Evolutionary conservation across 768 basidiomycete species (phyloP).

Genomic region (Crassisporium funariophilum): DNA sequence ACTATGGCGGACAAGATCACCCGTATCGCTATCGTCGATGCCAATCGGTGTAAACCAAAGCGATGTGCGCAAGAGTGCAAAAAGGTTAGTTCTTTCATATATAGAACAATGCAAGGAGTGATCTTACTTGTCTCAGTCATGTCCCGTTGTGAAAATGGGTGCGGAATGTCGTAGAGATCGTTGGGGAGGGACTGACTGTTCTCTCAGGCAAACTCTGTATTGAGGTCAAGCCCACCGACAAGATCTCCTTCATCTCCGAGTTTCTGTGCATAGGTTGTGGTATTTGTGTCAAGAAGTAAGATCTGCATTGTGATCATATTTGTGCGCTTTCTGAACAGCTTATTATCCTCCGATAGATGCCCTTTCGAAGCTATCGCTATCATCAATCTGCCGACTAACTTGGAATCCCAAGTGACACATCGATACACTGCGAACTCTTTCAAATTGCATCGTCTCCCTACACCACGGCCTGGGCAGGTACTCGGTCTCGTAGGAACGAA

Average conservation of each 20-base stretch:
- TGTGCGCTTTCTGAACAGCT: neutral
- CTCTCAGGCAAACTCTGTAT: conserved; percentile 91
- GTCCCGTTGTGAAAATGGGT: conserved; percentile 99
- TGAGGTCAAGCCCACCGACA: conserved; percentile 93
- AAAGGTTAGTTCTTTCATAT: conserved; percentile 55
- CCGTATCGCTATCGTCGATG: conserved; percentile 92
- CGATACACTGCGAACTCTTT: conserved; percentile 98
- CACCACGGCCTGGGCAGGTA: conserved; percentile 96
- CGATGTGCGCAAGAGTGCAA: conserved; percentile 98
- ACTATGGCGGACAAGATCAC: conserved; percentile 94
- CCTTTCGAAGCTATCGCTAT: conserved; percentile 99
- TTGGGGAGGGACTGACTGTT: neutral
- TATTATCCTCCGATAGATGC: conserved; percentile 57
- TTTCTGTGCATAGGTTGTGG: conserved; percentile 99
- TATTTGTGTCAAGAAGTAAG: conserved; percentile 99
- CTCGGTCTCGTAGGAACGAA: conserved; percentile 99
- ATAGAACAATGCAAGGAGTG: conserved; percentile 7
- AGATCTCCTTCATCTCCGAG: conserved; percentile 99
- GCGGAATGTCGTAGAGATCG: conserved; percentile 4
- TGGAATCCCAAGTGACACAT: conserved; percentile 95
- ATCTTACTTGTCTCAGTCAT: conserved; percentile 39
- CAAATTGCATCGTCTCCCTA: conserved; percentile 97
- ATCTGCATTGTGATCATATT: conserved; percentile 10
- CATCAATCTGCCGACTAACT: conserved; percentile 97
- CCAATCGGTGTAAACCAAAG: conserved; percentile 95